Evolutionary conservation across 2,329 filamentous ascomycete species (phyloP).

Genomic region (Colletotrichum endophyticum): DNA sequence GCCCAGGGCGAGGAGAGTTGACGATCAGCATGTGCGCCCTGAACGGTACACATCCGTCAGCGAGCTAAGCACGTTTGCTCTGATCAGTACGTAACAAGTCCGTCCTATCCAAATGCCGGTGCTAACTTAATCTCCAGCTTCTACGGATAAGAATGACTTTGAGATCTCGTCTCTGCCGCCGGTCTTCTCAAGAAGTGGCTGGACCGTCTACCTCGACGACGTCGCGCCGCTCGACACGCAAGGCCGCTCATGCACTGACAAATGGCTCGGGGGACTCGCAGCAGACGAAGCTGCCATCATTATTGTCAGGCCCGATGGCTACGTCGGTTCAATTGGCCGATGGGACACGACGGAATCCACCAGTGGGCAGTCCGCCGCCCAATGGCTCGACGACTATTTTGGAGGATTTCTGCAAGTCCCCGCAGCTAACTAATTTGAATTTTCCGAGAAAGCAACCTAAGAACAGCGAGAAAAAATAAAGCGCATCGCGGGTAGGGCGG

Average conservation of each 20-base stretch:
- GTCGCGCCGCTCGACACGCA: conserved; percentile 59
- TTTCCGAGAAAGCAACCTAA: background rate
- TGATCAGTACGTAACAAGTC: conserved; percentile 61
- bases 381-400: conserved; percentile 8
- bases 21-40: conserved; percentile 70
- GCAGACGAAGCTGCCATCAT: conserved; percentile 21
- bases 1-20: conserved; percentile 50
- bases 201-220: conserved; percentile 76
- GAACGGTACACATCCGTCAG: conserved; percentile 72
- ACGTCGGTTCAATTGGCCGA: conserved; percentile 23
- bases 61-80: conserved; percentile 60
- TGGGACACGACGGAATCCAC: background rate
- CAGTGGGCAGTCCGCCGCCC: background rate
- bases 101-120: background rate
- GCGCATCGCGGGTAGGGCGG: background rate
- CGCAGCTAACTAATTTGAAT: background rate
- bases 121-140: conserved; percentile 39
- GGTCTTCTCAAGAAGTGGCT: conserved; percentile 67
- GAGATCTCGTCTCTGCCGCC: conserved; percentile 71
- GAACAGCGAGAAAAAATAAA: background rate
- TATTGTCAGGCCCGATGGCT: conserved; percentile 25
- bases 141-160: conserved; percentile 64
- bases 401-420: conserved; percentile 10
- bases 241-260: conserved; percentile 54
- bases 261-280: conserved; percentile 24